Percentiles rank a stretch among this genome's conserved stretches.
These are phyloP conservation scores for Hypomontagnella monticulosa DNA, from an alignment of 495 filamentous ascomycete species.

Conservation along the genomic window DNA sequence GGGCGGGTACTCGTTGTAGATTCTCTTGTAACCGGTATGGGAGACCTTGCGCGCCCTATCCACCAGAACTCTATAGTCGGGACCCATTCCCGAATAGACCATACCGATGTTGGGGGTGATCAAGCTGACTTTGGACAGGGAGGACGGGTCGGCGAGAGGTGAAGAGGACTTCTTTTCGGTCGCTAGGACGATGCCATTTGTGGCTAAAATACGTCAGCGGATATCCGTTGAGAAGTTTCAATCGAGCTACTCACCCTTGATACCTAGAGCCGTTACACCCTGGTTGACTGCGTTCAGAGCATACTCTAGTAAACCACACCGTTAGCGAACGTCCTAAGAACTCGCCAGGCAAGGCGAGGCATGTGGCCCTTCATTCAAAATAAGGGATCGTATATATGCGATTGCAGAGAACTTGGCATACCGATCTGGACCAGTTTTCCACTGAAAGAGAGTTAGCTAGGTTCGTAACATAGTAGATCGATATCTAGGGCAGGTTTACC, in stretches of 20 bases:
- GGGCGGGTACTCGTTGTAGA: constrained; percentile 99
- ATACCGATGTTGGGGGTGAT: constrained; percentile 99
- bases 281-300: constrained; percentile 98
- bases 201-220: constrained; percentile 65
- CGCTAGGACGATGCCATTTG: constrained; percentile 98
- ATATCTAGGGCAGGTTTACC: constrained; percentile 66
- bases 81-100: constrained; percentile 99
- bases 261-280: constrained; percentile 96
- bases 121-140: constrained; percentile 95
- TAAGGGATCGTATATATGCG: constrained; percentile 7
- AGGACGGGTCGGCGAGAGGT: constrained; percentile 90
- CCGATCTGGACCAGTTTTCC: constrained; percentile 92
- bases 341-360: not conserved
- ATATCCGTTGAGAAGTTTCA: not conserved
- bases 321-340: constrained; percentile 40
- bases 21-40: constrained; percentile 99
- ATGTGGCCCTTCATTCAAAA: not conserved
- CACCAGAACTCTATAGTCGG: constrained; percentile 96
- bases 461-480: constrained; percentile 20
- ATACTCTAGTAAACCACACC: constrained; percentile 80
- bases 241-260: constrained; percentile 78
- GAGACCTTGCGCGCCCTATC: constrained; percentile 98
- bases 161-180: constrained; percentile 99
- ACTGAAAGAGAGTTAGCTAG: constrained; percentile 67
- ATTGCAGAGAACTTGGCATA: constrained; percentile 49